Evolutionary conservation across 805 yeast genomes (phyloP).

Genomic region (Pachysolen tannophilus): DNA sequence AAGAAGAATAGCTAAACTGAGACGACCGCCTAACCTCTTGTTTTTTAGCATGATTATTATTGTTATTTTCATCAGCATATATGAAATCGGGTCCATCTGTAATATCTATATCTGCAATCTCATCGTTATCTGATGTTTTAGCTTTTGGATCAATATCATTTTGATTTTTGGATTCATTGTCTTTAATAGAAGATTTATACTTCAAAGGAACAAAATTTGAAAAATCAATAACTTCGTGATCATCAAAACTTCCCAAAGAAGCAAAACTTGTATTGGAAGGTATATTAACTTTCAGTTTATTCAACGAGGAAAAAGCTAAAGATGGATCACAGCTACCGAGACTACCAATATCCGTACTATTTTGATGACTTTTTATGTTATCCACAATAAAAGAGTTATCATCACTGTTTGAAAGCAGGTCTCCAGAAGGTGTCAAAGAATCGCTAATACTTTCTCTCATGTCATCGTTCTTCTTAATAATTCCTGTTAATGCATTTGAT

Average conservation of each 20-base stretch:
- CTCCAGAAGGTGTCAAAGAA: too few species aligned
- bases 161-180: conserved; percentile 9
- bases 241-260: conserved; percentile 61
- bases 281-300: conserved; percentile 14
- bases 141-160: too few species aligned
- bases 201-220: conserved; percentile 33
- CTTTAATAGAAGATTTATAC: conserved; percentile 28
- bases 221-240: conserved; percentile 7
- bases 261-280: conserved; percentile 74
- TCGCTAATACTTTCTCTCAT: too few species aligned
- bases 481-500: too few species aligned
- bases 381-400: too few species aligned
- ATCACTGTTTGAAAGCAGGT: too few species aligned
- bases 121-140: too few species aligned
- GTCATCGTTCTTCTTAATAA: too few species aligned
- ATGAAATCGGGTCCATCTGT: conserved; percentile 13
- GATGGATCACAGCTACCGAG: too few species aligned
- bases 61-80: conserved; percentile 10
- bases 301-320: not conserved
- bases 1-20: not conserved
- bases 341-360: too few species aligned
- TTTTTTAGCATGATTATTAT: conserved; percentile 4
- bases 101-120: conserved; percentile 1
- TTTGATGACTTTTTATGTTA: too few species aligned
- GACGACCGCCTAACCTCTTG: not conserved